Percentiles rank a stretch among this genome's conserved stretches.
phyloP scores from a whole-genome alignment of 495 filamentous ascomycete genomes.

The Penicillium cataractarum region DNA sequence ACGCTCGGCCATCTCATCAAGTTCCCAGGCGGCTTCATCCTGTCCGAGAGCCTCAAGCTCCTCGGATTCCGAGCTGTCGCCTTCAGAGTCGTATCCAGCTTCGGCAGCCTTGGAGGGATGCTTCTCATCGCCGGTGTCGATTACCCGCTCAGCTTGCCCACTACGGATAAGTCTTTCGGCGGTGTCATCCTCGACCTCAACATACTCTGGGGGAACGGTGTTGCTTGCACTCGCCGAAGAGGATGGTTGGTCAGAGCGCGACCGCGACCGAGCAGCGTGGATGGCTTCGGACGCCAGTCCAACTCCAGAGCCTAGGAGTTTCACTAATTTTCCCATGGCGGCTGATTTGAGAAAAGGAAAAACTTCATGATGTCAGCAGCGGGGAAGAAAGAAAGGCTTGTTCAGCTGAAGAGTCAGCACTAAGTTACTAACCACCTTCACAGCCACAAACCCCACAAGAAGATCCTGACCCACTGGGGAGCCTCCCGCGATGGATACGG shows the following conservation, averaged over 20 bases:
- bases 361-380: neutral
- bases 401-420: neutral
- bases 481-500: neutral
- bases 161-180: neutral
- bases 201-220: neutral
- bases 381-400: neutral
- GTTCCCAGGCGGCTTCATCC: slow-evolving; percentile 25
- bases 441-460: neutral
- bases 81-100: neutral
- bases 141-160: slow-evolving; percentile 1
- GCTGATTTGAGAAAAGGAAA: neutral
- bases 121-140: neutral
- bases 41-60: slow-evolving; percentile 4
- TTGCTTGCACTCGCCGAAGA: slow-evolving; percentile 1
- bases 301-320: slow-evolving; percentile 15
- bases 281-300: slow-evolving; percentile 24
- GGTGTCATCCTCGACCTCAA: slow-evolving; percentile 2
- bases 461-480: neutral
- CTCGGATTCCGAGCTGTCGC: slow-evolving; percentile 6
- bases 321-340: slow-evolving; percentile 15
- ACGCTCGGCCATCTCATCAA: slow-evolving; percentile 23
- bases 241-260: slow-evolving; percentile 4
- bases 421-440: neutral
- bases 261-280: slow-evolving; percentile 15
- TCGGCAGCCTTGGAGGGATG: neutral